phyloP scores from a whole-genome alignment of 148 eudicot species.

The Beta vulgaris region DNA sequence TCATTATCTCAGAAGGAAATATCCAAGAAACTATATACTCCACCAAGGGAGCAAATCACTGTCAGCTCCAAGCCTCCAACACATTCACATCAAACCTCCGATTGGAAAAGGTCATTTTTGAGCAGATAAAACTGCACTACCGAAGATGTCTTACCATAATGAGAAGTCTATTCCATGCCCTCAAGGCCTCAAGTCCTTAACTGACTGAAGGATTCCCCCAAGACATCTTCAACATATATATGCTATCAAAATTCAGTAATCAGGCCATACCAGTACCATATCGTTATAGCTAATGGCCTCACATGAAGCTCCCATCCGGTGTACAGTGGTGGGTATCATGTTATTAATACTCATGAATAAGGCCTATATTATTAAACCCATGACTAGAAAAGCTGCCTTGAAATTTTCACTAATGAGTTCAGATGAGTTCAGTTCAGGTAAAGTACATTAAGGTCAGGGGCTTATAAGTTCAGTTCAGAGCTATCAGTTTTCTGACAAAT shows the following conservation, averaged over 20 bases:
- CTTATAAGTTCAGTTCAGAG: background rate
- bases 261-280: background rate
- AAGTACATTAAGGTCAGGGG: too few relatives aligned
- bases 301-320: background rate
- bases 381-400: constrained; percentile 4
- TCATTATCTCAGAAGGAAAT: too few relatives aligned
- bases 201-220: background rate
- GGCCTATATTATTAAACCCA: background rate
- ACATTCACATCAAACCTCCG: background rate
- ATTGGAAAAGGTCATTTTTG: background rate
- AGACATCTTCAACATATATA: background rate
- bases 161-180: background rate
- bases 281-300: background rate
- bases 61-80: background rate
- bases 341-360: too few relatives aligned
- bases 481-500: background rate
- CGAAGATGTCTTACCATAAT: background rate
- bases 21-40: background rate
- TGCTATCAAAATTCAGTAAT: background rate
- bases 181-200: too few relatives aligned
- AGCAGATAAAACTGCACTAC: background rate
- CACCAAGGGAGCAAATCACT: background rate
- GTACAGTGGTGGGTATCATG: background rate
- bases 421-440: background rate
- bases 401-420: background rate